Conservation (phyloP, 176 grass and related monocot genomes). For the Chrysopogon serrulatus region DNA sequence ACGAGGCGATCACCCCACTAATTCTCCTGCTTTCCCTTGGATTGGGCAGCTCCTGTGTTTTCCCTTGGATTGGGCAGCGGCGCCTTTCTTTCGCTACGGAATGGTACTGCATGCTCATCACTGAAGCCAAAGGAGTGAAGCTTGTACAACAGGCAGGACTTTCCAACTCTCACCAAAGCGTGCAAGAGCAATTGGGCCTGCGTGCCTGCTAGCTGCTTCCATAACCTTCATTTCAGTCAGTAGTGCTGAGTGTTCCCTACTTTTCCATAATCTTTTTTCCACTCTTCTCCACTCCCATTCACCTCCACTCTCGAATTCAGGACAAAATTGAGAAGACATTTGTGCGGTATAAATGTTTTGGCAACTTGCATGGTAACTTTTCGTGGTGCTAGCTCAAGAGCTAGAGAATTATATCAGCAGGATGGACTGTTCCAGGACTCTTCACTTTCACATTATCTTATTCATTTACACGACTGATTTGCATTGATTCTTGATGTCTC, state of each 20-base stretch:
- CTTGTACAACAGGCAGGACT: not conserved
- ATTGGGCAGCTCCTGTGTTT: no score
- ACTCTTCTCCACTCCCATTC: not conserved
- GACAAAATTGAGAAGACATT: constrained; percentile 3
- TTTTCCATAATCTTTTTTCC: not conserved
- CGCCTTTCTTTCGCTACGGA: not conserved
- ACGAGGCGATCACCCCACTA: constrained; percentile 28
- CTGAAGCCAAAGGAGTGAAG: not conserved
- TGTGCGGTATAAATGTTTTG: not conserved
- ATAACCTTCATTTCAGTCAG: not conserved
- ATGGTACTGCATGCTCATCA: constrained; percentile 2
- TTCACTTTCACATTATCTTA: not conserved
- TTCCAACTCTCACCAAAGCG: constrained; percentile 1
- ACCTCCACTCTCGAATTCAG: not conserved
- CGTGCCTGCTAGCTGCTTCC: not conserved
- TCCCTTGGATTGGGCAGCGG: not conserved
- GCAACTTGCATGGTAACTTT: not conserved
- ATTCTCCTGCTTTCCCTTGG: constrained; percentile 11
- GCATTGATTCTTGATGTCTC: constrained; percentile 6
- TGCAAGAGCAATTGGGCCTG: not conserved
- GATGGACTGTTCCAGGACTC: not conserved
- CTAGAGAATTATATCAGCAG: not conserved
- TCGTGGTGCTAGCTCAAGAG: not conserved
- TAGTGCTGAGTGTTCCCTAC: not conserved
- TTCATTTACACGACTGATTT: not conserved